These are phyloP conservation scores for Lathyrus sativus DNA, from an alignment of 306 rosid genomes.

Conservation along the genomic window DNA sequence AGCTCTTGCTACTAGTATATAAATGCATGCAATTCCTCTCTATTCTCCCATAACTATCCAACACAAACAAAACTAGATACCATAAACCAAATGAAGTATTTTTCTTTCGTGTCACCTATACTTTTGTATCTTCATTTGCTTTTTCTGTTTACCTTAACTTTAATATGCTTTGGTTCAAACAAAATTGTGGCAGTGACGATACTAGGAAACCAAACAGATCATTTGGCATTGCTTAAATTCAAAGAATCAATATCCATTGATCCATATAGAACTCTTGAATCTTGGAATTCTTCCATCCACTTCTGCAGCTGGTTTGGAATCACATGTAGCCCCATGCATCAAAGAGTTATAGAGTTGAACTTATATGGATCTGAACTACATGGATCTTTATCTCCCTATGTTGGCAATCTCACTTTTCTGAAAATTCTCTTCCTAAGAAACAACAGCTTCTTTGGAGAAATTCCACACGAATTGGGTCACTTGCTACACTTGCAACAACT, in stretches of 20 bases:
- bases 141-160: background rate
- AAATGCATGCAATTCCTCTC: background rate
- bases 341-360: background rate
- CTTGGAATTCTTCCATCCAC: constrained; percentile 9
- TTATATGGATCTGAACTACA: background rate
- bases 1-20: too few relatives aligned
- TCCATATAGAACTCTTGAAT: background rate
- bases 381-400: background rate
- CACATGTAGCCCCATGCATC: background rate
- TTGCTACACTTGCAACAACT: background rate
- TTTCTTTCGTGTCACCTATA: background rate
- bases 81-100: background rate
- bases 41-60: background rate
- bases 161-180: background rate
- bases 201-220: background rate
- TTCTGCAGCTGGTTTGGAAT: constrained; percentile 12
- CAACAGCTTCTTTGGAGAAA: background rate
- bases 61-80: background rate
- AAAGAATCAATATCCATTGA: background rate
- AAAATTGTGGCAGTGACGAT: background rate
- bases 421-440: background rate
- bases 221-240: background rate
- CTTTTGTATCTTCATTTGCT: background rate
- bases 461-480: background rate
- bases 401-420: background rate